Evolutionary conservation across 2,329 filamentous ascomycete genomes (phyloP), one percentile per base, ranked within the genome.

Genomic region (Domatiomyces catenatus): DNA sequence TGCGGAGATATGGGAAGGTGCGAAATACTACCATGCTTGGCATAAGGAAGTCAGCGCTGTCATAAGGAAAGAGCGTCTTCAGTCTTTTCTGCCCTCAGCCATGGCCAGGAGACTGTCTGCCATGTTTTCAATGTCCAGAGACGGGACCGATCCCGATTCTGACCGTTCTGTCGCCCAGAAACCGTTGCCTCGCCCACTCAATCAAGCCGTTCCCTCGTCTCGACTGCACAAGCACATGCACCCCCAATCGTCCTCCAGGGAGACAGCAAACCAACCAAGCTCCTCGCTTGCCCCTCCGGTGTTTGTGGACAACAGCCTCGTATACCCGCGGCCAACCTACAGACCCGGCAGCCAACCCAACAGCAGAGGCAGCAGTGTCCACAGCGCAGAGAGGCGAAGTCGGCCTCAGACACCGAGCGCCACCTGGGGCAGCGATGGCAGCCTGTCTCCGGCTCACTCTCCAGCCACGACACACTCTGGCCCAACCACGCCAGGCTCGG

Each of bases 251-350:
- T 15, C 32, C 15, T 39, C 1, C 32, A 39, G 10, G 3, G 32
- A 39, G 32, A 12, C 32, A 10, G 32, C 10, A 39, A 39, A 15
- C 10, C 32, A 39, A 15, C 4, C 32, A 39, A 39, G 4, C 22
- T 44, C 61, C 19, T 56, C 61, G 47, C 57, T 68, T 46, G 64
- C 63, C 17, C 69, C 67, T 32, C 67, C 70, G 8, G 64, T 67
- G 6, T 62, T 70, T 42, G 54, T 65, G 39, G 56, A 64, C 8
- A 44, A 47, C 32, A 55, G 61, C 66, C 26, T 68, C 67, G 50
- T 60, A 63, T 50, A 66, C 65, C 52, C 59, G 67, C 62, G 65
- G 36, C 62, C 60, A 53, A 63, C 61, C 44, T 60, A 63, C 2
- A 56, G 59, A 28, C 64, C 60, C 51, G 62, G 62, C 8, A 58